Evolutionary conservation across 495 filamentous ascomycete genomes (phyloP), one percentile per base, ranked within the genome.

Genomic region (Penicillium steckii): DNA sequence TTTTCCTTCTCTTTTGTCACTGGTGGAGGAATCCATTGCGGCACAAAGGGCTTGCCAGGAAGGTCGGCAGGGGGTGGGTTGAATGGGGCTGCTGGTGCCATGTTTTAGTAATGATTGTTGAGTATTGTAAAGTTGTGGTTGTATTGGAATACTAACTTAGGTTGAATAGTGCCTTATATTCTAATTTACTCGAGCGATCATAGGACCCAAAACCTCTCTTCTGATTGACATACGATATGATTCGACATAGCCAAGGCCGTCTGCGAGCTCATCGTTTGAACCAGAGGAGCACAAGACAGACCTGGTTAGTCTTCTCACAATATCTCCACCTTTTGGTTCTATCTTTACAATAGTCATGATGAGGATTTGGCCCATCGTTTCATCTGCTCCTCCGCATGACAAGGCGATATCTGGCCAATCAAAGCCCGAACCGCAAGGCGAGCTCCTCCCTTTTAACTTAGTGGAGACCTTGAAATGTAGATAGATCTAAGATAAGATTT

Each of bases 11-110:
- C 56, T 46, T 66, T 47, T 3, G 74, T 77, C 23, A 66, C 58
- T 10, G 66, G 60, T 30, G 74, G 74, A 13, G 69, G 66, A 29
- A 68, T 29, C 74, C 74, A 77, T 67, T 65, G 55, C 19, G 74
- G 66, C 9, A 75, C 71, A 35, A 54, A 53, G n/a, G 72, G 72
- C 53, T 76, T 74, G 47, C 66, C 65, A 10, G 67, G 55, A 15
- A 71, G 61, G 32, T 61, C 49, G 13, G 61, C 55, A 2, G 68
- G 48, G 32, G 73, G 73, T 13, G 73, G 70, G 52, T 68, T 70
- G 60, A 76, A 76, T 2, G 71, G 53, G 26, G 68, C 62, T 52
- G 62, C 64, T 25, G 59, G 64, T 49, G 65, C 53, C 66, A 69
- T 73, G 32, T 35, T 44, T n/a, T 38, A 17, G 46, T 50, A 5